These are phyloP conservation scores for Globisporangium nagaii DNA, from an alignment of 352 stramenopile genomes.

Conservation along the genomic window DNA sequence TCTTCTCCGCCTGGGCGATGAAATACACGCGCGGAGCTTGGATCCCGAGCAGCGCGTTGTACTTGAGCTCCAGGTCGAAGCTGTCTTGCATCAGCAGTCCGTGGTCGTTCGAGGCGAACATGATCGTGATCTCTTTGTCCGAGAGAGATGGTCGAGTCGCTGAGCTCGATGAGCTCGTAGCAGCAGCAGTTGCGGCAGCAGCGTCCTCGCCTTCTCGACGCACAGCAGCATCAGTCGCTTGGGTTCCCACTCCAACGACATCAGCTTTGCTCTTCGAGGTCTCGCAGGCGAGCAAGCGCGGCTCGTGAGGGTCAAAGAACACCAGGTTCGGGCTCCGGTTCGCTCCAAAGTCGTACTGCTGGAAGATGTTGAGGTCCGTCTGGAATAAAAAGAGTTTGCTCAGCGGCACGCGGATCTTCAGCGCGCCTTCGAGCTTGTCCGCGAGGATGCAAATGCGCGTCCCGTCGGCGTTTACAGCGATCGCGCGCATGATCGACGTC, in stretches of 20 bases:
- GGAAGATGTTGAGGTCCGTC: slow-evolving; percentile 84
- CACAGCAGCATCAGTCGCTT: slow-evolving; percentile 1
- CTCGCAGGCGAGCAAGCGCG: slow-evolving; percentile 86
- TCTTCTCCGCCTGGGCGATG: slow-evolving; percentile 44
- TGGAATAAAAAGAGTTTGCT: slow-evolving; percentile 90
- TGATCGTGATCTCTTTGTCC: slow-evolving; percentile 86
- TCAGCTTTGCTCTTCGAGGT: slow-evolving; percentile 45
- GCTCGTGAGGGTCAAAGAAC: slow-evolving; percentile 89
- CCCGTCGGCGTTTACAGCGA: slow-evolving; percentile 86
- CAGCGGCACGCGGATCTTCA: slow-evolving; percentile 83
- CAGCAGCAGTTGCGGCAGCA: too few relatives aligned
- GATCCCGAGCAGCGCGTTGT: slow-evolving; percentile 80
- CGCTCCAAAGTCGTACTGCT: slow-evolving; percentile 86
- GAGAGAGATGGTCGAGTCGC: slow-evolving; percentile 18
- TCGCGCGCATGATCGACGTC: slow-evolving; percentile 51
- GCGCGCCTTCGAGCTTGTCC: slow-evolving; percentile 64
- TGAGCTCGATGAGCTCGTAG: neutral
- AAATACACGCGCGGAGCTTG: slow-evolving; percentile 81
- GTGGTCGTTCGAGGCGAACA: slow-evolving; percentile 90
- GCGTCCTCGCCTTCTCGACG: slow-evolving; percentile 13
- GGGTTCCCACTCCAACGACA: neutral
- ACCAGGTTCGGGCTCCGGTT: slow-evolving; percentile 67
- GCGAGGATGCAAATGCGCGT: slow-evolving; percentile 87
- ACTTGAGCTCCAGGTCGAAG: slow-evolving; percentile 82
- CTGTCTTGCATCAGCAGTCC: slow-evolving; percentile 90